These are phyloP conservation scores for Yamadazyma dendronema DNA, from an alignment of 1,139 yeast species.

Conservation along the genomic window DNA sequence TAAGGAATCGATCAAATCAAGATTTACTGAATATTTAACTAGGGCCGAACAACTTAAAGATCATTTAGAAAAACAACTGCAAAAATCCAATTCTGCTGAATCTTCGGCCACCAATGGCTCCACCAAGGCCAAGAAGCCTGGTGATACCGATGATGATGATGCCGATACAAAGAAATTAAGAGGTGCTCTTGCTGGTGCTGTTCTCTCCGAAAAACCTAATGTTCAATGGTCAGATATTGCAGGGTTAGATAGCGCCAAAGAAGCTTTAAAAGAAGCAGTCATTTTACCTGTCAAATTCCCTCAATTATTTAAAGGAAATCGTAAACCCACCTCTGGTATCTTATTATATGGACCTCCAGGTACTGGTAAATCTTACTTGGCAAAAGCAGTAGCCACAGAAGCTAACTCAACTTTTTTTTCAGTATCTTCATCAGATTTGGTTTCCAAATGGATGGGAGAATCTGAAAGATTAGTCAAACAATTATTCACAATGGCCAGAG, in stretches of 20 bases:
- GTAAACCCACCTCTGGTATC: slow-evolving; percentile 92
- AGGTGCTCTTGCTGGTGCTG: slow-evolving; percentile 91
- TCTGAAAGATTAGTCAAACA: slow-evolving; percentile 94
- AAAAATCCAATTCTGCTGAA: slow-evolving; percentile 48
- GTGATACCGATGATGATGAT: slow-evolving; percentile 61
- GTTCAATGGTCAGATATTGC: slow-evolving; percentile 96
- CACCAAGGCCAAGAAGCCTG: slow-evolving; percentile 56
- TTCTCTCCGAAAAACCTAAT: slow-evolving; percentile 87
- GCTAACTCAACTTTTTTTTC: slow-evolving; percentile 96
- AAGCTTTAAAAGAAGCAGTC: slow-evolving; percentile 95
- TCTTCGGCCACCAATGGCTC: slow-evolving; percentile 52
- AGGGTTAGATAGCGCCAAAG: slow-evolving; percentile 93
- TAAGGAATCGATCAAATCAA: slow-evolving; percentile 83
- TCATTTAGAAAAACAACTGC: slow-evolving; percentile 67
- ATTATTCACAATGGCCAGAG: slow-evolving; percentile 92
- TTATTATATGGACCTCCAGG: slow-evolving; percentile 97
- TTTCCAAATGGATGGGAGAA: slow-evolving; percentile 99
- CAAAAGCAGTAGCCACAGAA: slow-evolving; percentile 98
- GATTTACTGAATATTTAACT: slow-evolving; percentile 86
- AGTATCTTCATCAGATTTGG: slow-evolving; percentile 90
- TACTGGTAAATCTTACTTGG: slow-evolving; percentile 95
- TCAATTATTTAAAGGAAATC: slow-evolving; percentile 87
- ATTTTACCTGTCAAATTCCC: slow-evolving; percentile 87
- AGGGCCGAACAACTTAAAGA: slow-evolving; percentile 95
- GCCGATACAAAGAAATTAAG: slow-evolving; percentile 84